Evolutionary conservation across 2,329 filamentous ascomycete genomes (phyloP), one percentile per base, ranked within the genome.

Genomic region (Aspergillaceae sp.): DNA sequence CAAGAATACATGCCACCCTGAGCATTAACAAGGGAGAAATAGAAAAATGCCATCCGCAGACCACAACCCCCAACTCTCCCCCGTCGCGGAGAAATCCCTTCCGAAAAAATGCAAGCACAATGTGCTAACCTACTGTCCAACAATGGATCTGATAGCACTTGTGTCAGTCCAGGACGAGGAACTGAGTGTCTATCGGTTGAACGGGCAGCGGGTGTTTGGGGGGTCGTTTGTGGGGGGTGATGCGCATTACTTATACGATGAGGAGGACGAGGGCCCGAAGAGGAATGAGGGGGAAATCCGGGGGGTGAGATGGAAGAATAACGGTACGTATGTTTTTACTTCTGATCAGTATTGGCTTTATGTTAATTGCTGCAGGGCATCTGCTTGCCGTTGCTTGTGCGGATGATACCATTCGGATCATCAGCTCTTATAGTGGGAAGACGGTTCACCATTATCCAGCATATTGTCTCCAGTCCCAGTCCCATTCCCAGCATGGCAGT

Each of bases 361-460:
- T 47, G 29, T 28, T 42, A 53, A 4, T n/a, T 29, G n/a, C 32
- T 5, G 40, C 34, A 67, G 64, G 64, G 27, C 84, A 87, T 51
- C 81, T 87, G 37, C 76, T 96, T 45, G 88, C 88, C 9, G 80
- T 92, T 9, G 87, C 82, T 40, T 94, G 87, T 82, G 87, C 79
- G 55, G 87, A 94, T 70, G 86, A 86, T 29, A 78, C 79, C 5
- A 79, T 92, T 19, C 82, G 87, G 48, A 70, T 94, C 33, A 78
- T 91, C 63, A 86, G 85, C 49, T 70, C 88, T 26, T 88, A 92
- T 63, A 90, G 81, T 56, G 86, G 82, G 64, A 94, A 91, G 67
- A 79, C 84, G 8, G 81, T 89, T 19, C 85, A 92, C 63, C 80
- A 85, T 57, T 83, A 87, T 57, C 58, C 66, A 55, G 57, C 56